phyloP scores from a whole-genome alignment of 2,329 filamentous ascomycete genomes.

The Ilyonectria mors-panacis region DNA sequence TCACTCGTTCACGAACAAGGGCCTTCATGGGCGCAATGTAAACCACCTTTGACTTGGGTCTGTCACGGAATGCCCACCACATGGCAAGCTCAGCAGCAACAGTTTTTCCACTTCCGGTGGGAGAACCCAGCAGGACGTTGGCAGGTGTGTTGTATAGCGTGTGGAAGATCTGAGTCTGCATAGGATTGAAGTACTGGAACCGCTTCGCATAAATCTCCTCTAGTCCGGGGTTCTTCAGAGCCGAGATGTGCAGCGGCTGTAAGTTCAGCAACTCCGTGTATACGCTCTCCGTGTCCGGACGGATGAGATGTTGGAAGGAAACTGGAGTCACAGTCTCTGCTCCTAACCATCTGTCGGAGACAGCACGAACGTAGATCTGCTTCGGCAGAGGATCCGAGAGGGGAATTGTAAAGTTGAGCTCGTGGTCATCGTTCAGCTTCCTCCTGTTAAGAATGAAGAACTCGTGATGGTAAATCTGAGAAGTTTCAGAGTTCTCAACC shows the following conservation, averaged over 20 bases:
- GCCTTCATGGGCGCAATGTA: constrained; percentile 99
- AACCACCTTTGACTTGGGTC: constrained; percentile 95
- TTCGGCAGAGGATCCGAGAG: constrained; percentile 92
- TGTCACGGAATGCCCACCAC: constrained; percentile 99
- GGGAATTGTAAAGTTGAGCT: constrained; percentile 97
- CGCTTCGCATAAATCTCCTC: constrained; percentile 91
- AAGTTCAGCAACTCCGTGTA: constrained; percentile 95
- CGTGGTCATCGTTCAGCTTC: constrained; percentile 96
- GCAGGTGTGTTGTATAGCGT: constrained; percentile 92
- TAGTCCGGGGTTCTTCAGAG: constrained; percentile 87
- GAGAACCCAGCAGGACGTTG: constrained; percentile 95
- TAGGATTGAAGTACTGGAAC: constrained; percentile 98
- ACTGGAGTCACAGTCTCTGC: constrained; percentile 96
- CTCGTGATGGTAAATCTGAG: constrained; percentile 97
- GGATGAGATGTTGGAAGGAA: constrained; percentile 97
- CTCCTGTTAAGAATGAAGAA: constrained; percentile 93
- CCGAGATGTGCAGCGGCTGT: constrained; percentile 88
- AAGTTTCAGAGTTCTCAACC: constrained; percentile 98
- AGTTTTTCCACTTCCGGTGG: constrained; percentile 97
- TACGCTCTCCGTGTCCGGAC: constrained; percentile 96
- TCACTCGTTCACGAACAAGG: constrained; percentile 93
- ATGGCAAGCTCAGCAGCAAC: constrained; percentile 96
- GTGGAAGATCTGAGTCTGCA: constrained; percentile 99
- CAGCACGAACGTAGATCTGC: constrained; percentile 94
- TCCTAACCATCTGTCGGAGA: constrained; percentile 96